phyloP scores from a whole-genome alignment of 345 rosid species.

The Aethionema arabicum region DNA sequence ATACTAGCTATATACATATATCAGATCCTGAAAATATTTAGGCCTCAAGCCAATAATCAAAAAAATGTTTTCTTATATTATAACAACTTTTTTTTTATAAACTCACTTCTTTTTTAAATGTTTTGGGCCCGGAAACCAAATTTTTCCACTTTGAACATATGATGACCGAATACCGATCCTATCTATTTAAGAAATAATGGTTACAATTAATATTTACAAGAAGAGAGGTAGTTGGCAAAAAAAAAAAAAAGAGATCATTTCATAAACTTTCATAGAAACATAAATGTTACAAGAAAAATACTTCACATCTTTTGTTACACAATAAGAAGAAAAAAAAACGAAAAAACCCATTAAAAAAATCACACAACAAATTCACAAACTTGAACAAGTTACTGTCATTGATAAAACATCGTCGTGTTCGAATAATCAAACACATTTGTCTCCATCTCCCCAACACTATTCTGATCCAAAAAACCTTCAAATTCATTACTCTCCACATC shows the following conservation, averaged over 20 bases:
- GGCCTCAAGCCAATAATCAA: too few relatives aligned
- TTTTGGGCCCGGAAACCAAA: too few relatives aligned
- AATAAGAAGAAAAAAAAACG: conserved; percentile 11
- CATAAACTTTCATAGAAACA: conserved; percentile 18
- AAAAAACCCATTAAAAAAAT: conserved; percentile 13
- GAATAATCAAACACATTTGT: conserved; percentile 24
- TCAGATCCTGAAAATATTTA: too few relatives aligned
- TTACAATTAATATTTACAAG: too few relatives aligned
- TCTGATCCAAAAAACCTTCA: conserved; percentile 32
- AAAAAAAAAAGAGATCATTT: conserved; percentile 1
- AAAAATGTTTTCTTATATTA: too few relatives aligned
- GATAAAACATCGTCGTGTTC: conserved; percentile 26
- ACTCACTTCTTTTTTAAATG: too few relatives aligned
- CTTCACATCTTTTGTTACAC: conserved; percentile 15
- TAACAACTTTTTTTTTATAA: too few relatives aligned
- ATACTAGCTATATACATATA: too few relatives aligned
- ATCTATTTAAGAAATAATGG: too few relatives aligned
- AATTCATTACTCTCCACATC: conserved; percentile 12
- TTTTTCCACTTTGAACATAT: too few relatives aligned
- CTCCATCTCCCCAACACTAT: conserved; percentile 23
- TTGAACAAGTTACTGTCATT: conserved; percentile 18
- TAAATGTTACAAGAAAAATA: conserved; percentile 5
- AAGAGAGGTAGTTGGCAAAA: too few relatives aligned
- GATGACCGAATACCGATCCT: too few relatives aligned
- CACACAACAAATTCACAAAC: conserved; percentile 16